A percentile compares a stretch with the other conserved stretches of the same genome.
Evolutionary conservation across 768 basidiomycete species (phyloP).

Genomic region (Tubosaeta sp.): DNA sequence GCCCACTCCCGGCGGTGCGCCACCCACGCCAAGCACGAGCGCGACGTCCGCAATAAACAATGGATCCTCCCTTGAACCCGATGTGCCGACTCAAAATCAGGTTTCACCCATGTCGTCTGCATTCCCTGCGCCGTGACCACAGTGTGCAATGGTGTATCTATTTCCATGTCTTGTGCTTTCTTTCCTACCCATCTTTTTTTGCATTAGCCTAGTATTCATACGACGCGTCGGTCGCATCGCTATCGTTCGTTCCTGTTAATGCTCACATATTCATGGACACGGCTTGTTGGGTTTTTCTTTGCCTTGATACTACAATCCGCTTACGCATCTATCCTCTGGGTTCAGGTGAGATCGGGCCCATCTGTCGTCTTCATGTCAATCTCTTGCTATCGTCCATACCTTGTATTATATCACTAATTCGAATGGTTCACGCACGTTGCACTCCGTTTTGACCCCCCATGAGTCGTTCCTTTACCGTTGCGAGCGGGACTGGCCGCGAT

Average conservation of each 20-base stretch:
- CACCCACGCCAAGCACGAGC: constrained; percentile 47
- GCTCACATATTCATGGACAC: constrained; percentile 23
- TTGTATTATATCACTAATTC: constrained; percentile 23
- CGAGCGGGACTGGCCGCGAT: no score
- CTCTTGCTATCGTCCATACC: constrained; percentile 15
- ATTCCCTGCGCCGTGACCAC: constrained; percentile 46
- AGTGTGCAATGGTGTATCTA: constrained; percentile 21
- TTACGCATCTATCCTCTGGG: constrained; percentile 16
- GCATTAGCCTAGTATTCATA: constrained; percentile 21
- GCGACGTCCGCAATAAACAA: constrained; percentile 32
- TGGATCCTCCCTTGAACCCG: constrained; percentile 32
- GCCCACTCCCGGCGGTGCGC: constrained; percentile 39
- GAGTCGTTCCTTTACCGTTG: no score
- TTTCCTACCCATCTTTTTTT: constrained; percentile 13
- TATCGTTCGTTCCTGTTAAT: constrained; percentile 27
- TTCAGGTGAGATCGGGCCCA: constrained; percentile 8
- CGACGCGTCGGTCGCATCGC: constrained; percentile 17
- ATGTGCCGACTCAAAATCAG: constrained; percentile 43
- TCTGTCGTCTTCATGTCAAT: constrained; percentile 15
- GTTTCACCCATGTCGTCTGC: constrained; percentile 82
- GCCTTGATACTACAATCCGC: constrained; percentile 9
- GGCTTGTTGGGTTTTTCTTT: constrained; percentile 7
- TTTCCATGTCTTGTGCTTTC: constrained; percentile 14
- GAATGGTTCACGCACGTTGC: not conserved
- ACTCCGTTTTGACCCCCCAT: no score